These are phyloP conservation scores for Neltuma alba DNA, from an alignment of 306 rosid species.

Conservation along the genomic window DNA sequence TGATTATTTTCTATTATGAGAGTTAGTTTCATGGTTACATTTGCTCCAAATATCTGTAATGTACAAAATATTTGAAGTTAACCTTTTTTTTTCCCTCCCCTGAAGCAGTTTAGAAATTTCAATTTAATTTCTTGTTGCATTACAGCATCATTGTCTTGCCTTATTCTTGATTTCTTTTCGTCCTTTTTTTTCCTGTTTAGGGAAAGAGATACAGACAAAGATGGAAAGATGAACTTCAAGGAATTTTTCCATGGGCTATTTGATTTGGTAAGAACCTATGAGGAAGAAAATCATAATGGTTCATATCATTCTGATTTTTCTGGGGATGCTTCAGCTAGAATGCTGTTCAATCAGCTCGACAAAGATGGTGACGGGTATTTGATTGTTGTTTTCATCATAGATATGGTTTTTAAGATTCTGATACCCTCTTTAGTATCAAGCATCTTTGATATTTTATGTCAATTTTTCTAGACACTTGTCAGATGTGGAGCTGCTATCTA, in stretches of 20 bases:
- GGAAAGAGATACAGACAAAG: conserved; percentile 87
- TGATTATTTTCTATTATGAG: background rate
- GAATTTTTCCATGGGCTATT: conserved; percentile 96
- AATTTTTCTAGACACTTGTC: conserved; percentile 65
- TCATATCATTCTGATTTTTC: conserved; percentile 60
- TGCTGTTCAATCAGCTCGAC: conserved; percentile 79
- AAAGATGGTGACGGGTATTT: conserved; percentile 86
- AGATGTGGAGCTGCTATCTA: conserved; percentile 70
- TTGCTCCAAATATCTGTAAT: conserved; percentile 17
- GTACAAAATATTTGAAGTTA: conserved; percentile 1
- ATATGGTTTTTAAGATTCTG: background rate
- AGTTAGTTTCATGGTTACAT: conserved; percentile 1
- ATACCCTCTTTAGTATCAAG: conserved; percentile 34
- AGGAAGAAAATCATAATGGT: conserved; percentile 72
- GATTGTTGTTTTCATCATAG: conserved; percentile 19
- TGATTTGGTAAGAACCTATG: conserved; percentile 90
- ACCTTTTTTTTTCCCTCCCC: background rate
- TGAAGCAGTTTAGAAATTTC: conserved; percentile 20
- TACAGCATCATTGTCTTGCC: conserved; percentile 7
- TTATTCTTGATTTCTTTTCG: conserved; percentile 33
- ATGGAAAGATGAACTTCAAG: conserved; percentile 86
- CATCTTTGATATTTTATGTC: conserved; percentile 30
- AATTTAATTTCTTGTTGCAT: conserved; percentile 1
- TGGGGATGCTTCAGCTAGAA: conserved; percentile 76
- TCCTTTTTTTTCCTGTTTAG: conserved; percentile 43